Base-by-base conservation (phyloP, 2,329 filamentous ascomycete species). In the Ilyonectria mors-panacis region DNA sequence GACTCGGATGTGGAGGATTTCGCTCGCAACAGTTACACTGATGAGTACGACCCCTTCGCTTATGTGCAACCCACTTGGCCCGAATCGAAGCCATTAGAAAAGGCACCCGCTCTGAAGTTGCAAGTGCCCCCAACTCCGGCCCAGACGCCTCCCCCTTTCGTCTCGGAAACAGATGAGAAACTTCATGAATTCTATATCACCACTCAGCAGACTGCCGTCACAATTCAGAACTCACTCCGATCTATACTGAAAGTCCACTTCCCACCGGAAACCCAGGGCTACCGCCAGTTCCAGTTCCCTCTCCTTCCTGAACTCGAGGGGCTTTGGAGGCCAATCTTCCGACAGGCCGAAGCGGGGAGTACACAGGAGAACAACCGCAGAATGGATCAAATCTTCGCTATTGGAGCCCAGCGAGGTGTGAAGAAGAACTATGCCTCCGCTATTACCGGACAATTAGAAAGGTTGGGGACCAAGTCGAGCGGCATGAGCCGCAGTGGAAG, bases 311-410 rank as follows among this genome's bases (percentile, higher is more conserved):
- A 88, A 48, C 80, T 85, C 48, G 83, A 85, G 35, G 83, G 80
- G 5, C 72, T 88, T 12, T 89, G 87, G 87, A 83, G 83, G 58
- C 86, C 86, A 2, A 80, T 89, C 1, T 86, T 89, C 51, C 79
- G 74, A 39, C 81, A 84, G 33, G 70, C 73, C 0, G 78, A 81
- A 17, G 63, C 76, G 0, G 74, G 69, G 1, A 78, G 67, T 56
- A 76, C 75, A 0, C 75, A 70, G 23, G 74, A 78, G 6, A 78
- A 81, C 30, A 78, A 77, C 13, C 79, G 82, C 37, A 83, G 81
- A 42, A 78, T 89, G 13, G 88, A 91, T 70, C 83, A 90, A 55
- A 88, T 92, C 4, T 76, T 92, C 13, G 89, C 89, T 2, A 80
- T 92, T 21, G 89, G 89, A 4, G 84, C 85, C 4, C 87, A 91